Evolutionary conservation across 1,284 basidiomycete genomes (phyloP), one percentile per base, ranked within the genome.

Genomic region (Trametes versicolor): DNA sequence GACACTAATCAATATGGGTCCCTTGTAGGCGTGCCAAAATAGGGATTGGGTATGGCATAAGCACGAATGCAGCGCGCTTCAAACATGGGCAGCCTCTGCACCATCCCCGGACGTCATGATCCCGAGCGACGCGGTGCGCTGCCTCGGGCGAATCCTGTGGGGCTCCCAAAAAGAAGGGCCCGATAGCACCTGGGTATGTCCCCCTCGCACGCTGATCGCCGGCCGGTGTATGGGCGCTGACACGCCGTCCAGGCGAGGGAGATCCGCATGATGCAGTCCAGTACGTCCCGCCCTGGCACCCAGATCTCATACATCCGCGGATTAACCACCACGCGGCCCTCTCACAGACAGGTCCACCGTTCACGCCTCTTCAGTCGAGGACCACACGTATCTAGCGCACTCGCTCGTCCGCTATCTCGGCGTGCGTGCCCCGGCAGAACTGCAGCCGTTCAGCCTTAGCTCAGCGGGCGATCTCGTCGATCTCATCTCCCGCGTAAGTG

Each of bases 11-110:
- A 17, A 15, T n/a, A 27, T 2, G 12, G 15, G 15, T 48, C 36
- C 34, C 2, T 13, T 45, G 5, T 65, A 96, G 94, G 76, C 74
- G 39, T 97, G 96, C 72, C 94, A 96, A 79, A 87, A 80, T 39
- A 76, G 77, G 47, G 95, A 96, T 73, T 97, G 95, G 95, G 45
- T 74, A 0, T 54, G 84, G 1, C 95, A 97, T 75, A 93, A 91
- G 76, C 75, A 77, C 7, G 95, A 97, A 82, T 97, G 95, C 72
- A 68, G 69, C 6, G 90, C 93, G 0, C 78, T 96, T 15, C 83
- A 82, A 63, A 77, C 79, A 50, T 92, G 90, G 87, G 80, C 79
- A 0, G 72, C 80, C 27, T 70, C 77, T 36, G 84, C 85, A 1
- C 84, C 87, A 1, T 83, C 84, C 6, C 66, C 75, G 1, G 80